Base-by-base conservation (phyloP, 441 rosid species). In the Geranium incanum region DNA sequence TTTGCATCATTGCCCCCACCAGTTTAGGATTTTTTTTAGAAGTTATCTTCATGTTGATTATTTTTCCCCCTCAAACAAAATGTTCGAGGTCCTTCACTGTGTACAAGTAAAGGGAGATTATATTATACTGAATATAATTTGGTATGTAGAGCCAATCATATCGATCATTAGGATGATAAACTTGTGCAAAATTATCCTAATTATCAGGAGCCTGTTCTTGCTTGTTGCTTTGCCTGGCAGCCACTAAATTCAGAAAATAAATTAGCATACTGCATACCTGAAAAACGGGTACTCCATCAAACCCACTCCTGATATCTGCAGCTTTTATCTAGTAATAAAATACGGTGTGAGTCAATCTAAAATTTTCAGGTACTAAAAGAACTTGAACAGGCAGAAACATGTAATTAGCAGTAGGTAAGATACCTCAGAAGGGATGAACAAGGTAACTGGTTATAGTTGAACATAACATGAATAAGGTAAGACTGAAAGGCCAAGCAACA, bases 201-300 rank as follows among this genome's bases (percentile, higher is more conserved):
- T 18, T 9, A 55, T 12, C 19, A 18, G 23, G 1, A 18, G 43
- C 19, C 11, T 16, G 59, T 64, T 6, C 19, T 23, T 13, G 8
- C 5, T 4, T 39, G 43, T 39, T 39, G 8, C 43, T 4, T 39
- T 39, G 43, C 5, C 43, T 1, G 8, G 8, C 5, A 39, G 43
- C 43, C 43, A 39, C 43, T 39, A 39, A 7, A 7, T 39, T 39
- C 43, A 39, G 8, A 39, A 39, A 39, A 39, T 7, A 39, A 39
- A 4, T 28, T 28, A 28, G 33, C 33, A 28, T 28, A 28, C 4
- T 59, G 69, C 76, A 2, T 80, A 93, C 98, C 97, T 93, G 97
- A 71, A 93, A 93, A 73, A 93, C 88, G 2, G 98, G 98, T 80
- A 93, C 98, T 81, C 97, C 97, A 80, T 93, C 97, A 72, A 91